Evolutionary conservation across 2,329 filamentous ascomycete genomes (phyloP).

Genomic region (Fusarium subglutinans): DNA sequence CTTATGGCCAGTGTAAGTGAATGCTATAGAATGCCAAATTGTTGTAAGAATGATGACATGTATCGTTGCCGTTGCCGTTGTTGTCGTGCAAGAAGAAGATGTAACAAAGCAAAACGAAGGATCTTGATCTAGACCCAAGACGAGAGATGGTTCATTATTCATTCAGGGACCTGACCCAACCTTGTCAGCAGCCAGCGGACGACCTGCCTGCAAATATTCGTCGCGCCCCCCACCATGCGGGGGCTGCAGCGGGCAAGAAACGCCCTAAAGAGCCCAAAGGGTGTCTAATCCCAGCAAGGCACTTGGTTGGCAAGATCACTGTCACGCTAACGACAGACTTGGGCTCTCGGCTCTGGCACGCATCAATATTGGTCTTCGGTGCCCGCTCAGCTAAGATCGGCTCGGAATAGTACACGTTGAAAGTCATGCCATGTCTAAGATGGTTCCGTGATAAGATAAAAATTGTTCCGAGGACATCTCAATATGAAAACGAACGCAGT

Average conservation of each 20-base stretch:
- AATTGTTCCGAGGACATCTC: neutral
- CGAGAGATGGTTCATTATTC: conserved; percentile 3
- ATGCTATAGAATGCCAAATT: neutral
- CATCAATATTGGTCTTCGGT: neutral
- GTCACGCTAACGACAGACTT: conserved; percentile 8
- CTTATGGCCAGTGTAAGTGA: neutral
- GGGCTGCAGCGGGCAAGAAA: conserved; percentile 23
- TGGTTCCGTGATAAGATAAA: neutral
- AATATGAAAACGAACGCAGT: neutral
- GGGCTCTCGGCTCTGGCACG: neutral
- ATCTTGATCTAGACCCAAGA: conserved; percentile 20
- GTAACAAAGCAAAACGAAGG: conserved; percentile 14
- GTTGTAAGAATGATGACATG: neutral
- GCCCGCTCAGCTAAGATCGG: conserved; percentile 12
- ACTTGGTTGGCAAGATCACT: conserved; percentile 30
- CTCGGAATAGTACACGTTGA: neutral
- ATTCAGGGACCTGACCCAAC: conserved; percentile 32
- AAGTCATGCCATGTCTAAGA: neutral
- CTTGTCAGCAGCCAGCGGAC: conserved; percentile 27
- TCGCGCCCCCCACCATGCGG: conserved; percentile 32
- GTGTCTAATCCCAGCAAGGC: conserved; percentile 29
- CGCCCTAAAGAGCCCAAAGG: conserved; percentile 7
- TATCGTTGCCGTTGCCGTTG: neutral
- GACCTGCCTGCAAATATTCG: conserved; percentile 26
- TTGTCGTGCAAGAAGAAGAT: conserved; percentile 23